These are phyloP conservation scores for Gnomoniopsis smithogilvyi DNA, from an alignment of 2,329 filamentous ascomycete genomes.

Conservation along the genomic window DNA sequence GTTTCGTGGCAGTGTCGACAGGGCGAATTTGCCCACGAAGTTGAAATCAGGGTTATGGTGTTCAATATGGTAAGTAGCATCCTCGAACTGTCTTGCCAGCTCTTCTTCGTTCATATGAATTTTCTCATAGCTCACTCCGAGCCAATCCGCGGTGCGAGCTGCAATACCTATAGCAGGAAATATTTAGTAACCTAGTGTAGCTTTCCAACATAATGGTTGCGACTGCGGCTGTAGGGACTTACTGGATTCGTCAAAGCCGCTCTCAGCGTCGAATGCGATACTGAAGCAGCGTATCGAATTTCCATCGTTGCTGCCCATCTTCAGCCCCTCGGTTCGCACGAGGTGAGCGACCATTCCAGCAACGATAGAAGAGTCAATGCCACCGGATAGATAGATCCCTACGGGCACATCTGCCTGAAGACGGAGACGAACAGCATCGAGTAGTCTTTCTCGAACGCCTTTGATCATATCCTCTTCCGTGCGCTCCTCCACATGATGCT, in stretches of 20 bases:
- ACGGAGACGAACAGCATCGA: conserved; percentile 50
- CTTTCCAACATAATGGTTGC: background rate
- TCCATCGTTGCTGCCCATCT: conserved; percentile 40
- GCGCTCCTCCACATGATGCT: conserved; percentile 33
- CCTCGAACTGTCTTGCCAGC: conserved; percentile 28
- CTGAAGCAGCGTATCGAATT: conserved; percentile 39
- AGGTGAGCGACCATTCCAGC: conserved; percentile 55
- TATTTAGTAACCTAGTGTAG: background rate
- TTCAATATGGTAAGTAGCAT: conserved; percentile 30
- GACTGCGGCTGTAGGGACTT: background rate
- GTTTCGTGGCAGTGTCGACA: conserved; percentile 42
- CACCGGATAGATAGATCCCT: conserved; percentile 54
- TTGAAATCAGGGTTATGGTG: conserved; percentile 44
- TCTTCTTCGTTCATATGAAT: conserved; percentile 26
- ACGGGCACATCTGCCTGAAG: conserved; percentile 56
- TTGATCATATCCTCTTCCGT: conserved; percentile 48
- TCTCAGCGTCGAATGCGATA: conserved; percentile 48
- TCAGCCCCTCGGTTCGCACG: conserved; percentile 40
- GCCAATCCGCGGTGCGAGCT: conserved; percentile 29
- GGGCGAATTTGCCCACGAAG: conserved; percentile 46
- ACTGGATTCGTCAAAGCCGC: conserved; percentile 44
- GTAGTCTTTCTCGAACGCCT: conserved; percentile 44
- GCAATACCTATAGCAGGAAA: conserved; percentile 26
- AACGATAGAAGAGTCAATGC: conserved; percentile 54
- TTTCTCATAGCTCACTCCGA: conserved; percentile 28